Base-by-base conservation (phyloP, 371 early-diverging fungal genomes). In the Mucor piriformis region DNA sequence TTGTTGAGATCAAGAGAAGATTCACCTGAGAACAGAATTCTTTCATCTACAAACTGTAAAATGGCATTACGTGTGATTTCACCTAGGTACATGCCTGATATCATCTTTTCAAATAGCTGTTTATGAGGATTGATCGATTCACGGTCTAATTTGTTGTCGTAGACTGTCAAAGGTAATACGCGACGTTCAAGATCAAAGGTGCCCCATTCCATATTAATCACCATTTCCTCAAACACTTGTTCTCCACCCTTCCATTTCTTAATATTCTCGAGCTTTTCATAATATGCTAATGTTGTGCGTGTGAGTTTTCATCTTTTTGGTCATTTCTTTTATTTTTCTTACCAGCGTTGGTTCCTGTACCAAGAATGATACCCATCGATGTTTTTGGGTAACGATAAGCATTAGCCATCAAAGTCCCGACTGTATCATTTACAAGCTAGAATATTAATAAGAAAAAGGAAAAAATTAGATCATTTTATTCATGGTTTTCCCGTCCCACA, bases 271-370 rank as follows among this genome's bases (percentile, higher is more conserved):
- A 92, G 67, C 25, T 82, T 72, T 70, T 96, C 95, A 63, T 90
- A 89, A 74, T 96, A 98, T 55, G 71, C 74, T 75, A 29, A 35
- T 6, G 15, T 25, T 23, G 38, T 47, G 23, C 7, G 29, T 57
- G 49, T 37, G n/a, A 15, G n/a, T 37, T 11, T 15, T 40, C n/a
- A n/a, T n/a, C n/a, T n/a, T 40, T 15, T 40, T 16, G 16, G 7
- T 3, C 23, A 38, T 37, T 37, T 37, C 1, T 20, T n/a, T 42
- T 20, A 15, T 42, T 42, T 3, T n/a, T 20, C 18, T 50, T 52
- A 57, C 57, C 62, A 46, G 94, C 96, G 72, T 98, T 98, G 58
- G 93, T 90, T 25, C 99, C 99, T 13, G 99, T 98, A 51, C 99
- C 99, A 18, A 96, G 83, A 62, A 95, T 95, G 24, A 95, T 91